Evolutionary conservation across 1,284 basidiomycete genomes (phyloP), one percentile per base, ranked within the genome.

Genomic region (Paramarasmius palmivorus): DNA sequence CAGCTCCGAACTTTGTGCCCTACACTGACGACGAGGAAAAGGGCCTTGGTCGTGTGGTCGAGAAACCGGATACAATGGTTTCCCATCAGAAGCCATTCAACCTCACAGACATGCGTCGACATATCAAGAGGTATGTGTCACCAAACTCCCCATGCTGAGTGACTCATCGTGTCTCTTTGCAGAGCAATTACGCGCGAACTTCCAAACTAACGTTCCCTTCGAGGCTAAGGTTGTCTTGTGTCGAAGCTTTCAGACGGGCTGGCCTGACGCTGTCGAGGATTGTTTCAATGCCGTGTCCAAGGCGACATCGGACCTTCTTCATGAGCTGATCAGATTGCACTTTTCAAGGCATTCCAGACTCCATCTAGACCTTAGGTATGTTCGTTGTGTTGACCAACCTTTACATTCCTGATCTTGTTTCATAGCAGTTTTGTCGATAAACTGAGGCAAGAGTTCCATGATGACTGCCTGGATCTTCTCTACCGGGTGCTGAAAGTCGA

Each of bases 1-100:
- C 77, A 0, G 73, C 74, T 1, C 79, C 80, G 0, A 25, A 54
- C 0, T 77, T 79, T 54, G 58, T 73, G 7, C 45, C 49, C 1
- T 61, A 17, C n/a, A 23, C 23, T 46, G 23, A 35, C 15, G 10
- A 23, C 10, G n/a, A 22, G 17, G 39, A 40, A 10, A 22, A 40
- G 22, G 22, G 22, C 19, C 22, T 40, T 12, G 17, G 9, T 19
- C 17, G 22, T 22, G 17, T 10, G 3, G 9, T 17, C 17, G 39
- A 17, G 19, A 17, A 40, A 40, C 29, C 29, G 6, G 39, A 40
- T 5, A 40, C 9, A 40, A 17, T 22, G n/a, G 29, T 32, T 32
- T 32, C 29, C 29, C 7, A 32, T 12, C 29, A 32, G 29, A 12
- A 32, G 29, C 39, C 12, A 2, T 40, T 40, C 17, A 40, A 40